Percentiles rank a stretch among this genome's conserved stretches.
Evolutionary conservation across 805 yeast genomes (phyloP).

Genomic region (Ogataea allantospora): DNA sequence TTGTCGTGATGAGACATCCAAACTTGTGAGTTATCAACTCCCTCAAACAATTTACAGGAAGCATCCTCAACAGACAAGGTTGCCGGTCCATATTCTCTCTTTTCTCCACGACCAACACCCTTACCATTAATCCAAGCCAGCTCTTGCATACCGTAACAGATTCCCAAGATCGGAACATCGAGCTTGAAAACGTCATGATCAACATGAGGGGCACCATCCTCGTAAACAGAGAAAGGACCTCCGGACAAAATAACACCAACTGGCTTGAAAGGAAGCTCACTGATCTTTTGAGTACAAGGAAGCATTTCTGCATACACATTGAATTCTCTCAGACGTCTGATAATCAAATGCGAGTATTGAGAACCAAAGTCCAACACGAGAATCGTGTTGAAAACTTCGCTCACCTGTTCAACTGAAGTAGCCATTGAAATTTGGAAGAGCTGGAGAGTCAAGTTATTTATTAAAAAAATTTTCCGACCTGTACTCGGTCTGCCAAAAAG

Average conservation of each 20-base stretch:
- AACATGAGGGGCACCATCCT: constrained; percentile 93
- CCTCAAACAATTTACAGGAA: constrained; percentile 72
- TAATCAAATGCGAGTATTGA: constrained; percentile 94
- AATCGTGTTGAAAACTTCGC: constrained; percentile 92
- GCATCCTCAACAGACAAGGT: constrained; percentile 77
- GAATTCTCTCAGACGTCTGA: constrained; percentile 96
- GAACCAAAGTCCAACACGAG: constrained; percentile 97
- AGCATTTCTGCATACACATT: constrained; percentile 99
- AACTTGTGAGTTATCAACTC: constrained; percentile 90
- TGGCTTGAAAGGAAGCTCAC: constrained; percentile 91
- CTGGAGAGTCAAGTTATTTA: constrained; percentile 3
- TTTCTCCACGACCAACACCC: constrained; percentile 92
- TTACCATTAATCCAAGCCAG: constrained; percentile 96
- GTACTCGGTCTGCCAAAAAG: constrained; percentile 12
- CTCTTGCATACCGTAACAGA: constrained; percentile 99
- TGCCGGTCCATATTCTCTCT: constrained; percentile 98
- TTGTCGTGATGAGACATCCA: constrained; percentile 99
- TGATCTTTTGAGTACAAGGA: constrained; percentile 97
- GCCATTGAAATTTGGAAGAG: constrained; percentile 1
- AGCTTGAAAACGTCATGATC: constrained; percentile 90
- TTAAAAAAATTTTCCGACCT: constrained; percentile 13
- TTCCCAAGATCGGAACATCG: constrained; percentile 92
- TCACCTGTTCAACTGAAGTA: constrained; percentile 51
- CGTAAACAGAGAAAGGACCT: constrained; percentile 97
- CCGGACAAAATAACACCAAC: constrained; percentile 96